Percentiles rank a stretch among this genome's conserved stretches.
Evolutionary conservation across 2,329 filamentous ascomycete genomes (phyloP).

Genomic region (Drechslerella coelobrocha): DNA sequence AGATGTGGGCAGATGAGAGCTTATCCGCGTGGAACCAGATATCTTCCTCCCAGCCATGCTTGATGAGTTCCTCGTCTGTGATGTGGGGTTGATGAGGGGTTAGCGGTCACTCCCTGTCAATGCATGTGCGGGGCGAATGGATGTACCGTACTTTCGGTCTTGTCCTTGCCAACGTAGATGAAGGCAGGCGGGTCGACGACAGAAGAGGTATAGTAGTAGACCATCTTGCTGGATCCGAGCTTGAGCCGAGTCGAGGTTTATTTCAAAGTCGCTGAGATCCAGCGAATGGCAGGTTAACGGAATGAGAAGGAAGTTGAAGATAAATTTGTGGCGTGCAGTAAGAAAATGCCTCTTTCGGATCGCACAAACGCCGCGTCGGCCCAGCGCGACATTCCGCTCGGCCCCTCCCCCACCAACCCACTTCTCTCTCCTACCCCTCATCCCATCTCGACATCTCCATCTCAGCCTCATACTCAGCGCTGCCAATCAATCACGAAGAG

Average conservation of each 20-base stretch:
- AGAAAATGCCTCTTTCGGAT: background rate
- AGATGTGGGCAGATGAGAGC: conserved; percentile 93
- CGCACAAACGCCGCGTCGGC: background rate
- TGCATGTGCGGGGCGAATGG: conserved; percentile 22
- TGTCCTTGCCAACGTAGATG: conserved; percentile 98
- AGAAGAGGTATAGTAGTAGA: conserved; percentile 93
- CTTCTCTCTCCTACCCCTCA: background rate
- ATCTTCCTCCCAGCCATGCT: conserved; percentile 92
- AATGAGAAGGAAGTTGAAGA: background rate
- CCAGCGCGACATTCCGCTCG: background rate
- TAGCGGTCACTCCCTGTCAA: too few relatives aligned
- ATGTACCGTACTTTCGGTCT: conserved; percentile 84
- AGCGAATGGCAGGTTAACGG: background rate
- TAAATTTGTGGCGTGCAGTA: background rate
- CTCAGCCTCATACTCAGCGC: conserved; percentile 16
- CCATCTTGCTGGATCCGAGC: conserved; percentile 67
- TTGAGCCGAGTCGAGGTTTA: background rate
- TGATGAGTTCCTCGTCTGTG: conserved; percentile 95
- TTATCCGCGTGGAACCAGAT: conserved; percentile 99
- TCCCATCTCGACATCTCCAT: conserved; percentile 22
- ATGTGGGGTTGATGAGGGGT: conserved; percentile 6
- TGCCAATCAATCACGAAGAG: background rate
- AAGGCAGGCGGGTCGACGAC: conserved; percentile 81
- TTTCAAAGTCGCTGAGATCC: background rate
- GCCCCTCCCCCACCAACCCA: background rate